A percentile compares a stretch with the other conserved stretches of the same genome.
Conservation (phyloP, 257 asterid genomes). For the Solanum boliviense region DNA sequence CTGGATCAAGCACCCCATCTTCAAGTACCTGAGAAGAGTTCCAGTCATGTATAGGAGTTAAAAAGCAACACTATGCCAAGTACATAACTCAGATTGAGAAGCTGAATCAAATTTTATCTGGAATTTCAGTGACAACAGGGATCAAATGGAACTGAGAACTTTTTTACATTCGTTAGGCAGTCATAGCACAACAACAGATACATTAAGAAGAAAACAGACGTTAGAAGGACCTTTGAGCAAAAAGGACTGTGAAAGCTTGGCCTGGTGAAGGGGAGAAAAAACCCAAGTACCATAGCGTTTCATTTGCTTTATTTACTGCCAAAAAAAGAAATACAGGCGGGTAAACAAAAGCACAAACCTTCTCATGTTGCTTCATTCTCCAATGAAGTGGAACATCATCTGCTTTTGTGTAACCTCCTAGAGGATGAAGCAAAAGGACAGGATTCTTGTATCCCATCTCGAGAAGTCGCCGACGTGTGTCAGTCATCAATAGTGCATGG, state of each 20-base stretch:
- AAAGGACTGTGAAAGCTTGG: not conserved
- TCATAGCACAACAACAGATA: not conserved
- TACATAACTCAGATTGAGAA: not conserved
- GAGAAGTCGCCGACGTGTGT: constrained; percentile 78
- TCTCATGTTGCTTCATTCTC: constrained; percentile 96
- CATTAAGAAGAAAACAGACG: too few relatives aligned
- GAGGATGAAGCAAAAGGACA: constrained; percentile 68
- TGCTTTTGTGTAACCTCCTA: constrained; percentile 87
- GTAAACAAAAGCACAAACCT: constrained; percentile 29
- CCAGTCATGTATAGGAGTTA: not conserved
- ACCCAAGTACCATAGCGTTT: not conserved
- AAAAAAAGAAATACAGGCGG: not conserved
- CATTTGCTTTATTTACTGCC: not conserved
- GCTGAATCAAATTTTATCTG: not conserved
- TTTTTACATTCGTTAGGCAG: not conserved
- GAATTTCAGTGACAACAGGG: not conserved
- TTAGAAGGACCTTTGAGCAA: not conserved
- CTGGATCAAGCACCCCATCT: constrained; percentile 88
- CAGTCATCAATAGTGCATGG: constrained; percentile 82
- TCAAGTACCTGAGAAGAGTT: constrained; percentile 53
- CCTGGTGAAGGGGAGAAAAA: not conserved
- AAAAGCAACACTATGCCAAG: not conserved
- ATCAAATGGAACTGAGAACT: not conserved
- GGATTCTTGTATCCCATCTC: constrained; percentile 92
- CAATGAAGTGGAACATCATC: constrained; percentile 88